Percentiles rank a stretch among this genome's conserved stretches.
phyloP scores from a whole-genome alignment of 1,139 yeast genomes.

The Yamadazyma kanchanaburiensis region DNA sequence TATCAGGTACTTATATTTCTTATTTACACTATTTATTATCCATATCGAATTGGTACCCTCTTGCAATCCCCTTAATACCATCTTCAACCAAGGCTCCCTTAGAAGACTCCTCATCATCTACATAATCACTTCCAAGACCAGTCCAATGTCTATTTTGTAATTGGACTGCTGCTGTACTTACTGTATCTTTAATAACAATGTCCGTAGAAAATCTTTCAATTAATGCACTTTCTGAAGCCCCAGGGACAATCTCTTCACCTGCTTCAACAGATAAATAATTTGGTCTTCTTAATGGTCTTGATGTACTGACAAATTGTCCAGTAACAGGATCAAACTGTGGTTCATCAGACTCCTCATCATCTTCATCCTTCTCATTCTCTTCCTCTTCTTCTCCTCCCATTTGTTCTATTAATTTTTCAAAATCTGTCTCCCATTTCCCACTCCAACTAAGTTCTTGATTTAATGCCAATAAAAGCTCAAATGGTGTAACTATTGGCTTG shows the following conservation, averaged over 20 bases:
- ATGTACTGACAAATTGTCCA: constrained; percentile 64
- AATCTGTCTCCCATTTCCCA: constrained; percentile 89
- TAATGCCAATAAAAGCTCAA: constrained; percentile 80
- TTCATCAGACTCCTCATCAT: constrained; percentile 36
- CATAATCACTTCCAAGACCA: constrained; percentile 86
- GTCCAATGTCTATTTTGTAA: constrained; percentile 79
- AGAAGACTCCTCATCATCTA: constrained; percentile 33
- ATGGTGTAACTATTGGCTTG: constrained; percentile 92
- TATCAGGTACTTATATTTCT: neutral
- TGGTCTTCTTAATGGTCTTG: constrained; percentile 71
- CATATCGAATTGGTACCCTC: constrained; percentile 60
- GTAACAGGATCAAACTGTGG: constrained; percentile 90
- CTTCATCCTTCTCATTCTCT: constrained; percentile 14
- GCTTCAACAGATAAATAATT: constrained; percentile 60
- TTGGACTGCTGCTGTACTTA: constrained; percentile 82
- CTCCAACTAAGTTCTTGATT: constrained; percentile 78
- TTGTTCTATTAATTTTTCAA: constrained; percentile 47
- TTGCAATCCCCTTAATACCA: constrained; percentile 84
- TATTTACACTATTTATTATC: constrained; percentile 3
- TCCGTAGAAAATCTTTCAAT: constrained; percentile 59
- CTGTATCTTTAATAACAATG: constrained; percentile 68
- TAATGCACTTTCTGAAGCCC: constrained; percentile 32
- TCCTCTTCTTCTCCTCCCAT: constrained; percentile 24
- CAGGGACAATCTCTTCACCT: constrained; percentile 21
- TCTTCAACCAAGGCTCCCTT: constrained; percentile 74